Base-by-base conservation (phyloP, 495 filamentous ascomycete species). In the Wilcoxina mikolae region DNA sequence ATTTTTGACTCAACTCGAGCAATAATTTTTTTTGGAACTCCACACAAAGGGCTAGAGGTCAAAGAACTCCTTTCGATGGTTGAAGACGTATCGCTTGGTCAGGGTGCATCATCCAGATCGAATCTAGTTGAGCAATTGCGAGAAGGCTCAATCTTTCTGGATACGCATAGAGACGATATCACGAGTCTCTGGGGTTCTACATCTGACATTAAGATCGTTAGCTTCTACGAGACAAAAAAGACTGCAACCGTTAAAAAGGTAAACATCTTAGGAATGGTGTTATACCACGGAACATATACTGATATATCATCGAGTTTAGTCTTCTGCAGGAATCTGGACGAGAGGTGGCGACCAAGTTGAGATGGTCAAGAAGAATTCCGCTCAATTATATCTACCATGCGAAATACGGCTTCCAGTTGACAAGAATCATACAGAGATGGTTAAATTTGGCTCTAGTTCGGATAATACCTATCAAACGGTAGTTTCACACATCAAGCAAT, bases 21-120 rank as follows among this genome's bases (percentile, higher is more conserved):
- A 3, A 29, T 67, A 11, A 15, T 65, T 17, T 63, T 67, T 31
- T 60, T 67, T 22, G 64, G 64, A 7, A 51, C 60, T 2, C 64
- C 64, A 4, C 62, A 67, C 41, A 20, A 49, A 7, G 64, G 64
- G 3, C 29, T 65, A 7, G 20, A 58, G 3, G 55, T 38, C 2
- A 27, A 33, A 3, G 51, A 55, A 29, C 39, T 67, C 9, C 35
- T 55, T 18, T 25, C 22, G 11, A 33, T 66, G 18, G 51, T 57
- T 31, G 22, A 51, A 4, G 26, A 35, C 27, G 33, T 57, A 22
- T 43, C 51, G 9, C 5, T 9, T 45, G 20, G 42, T 7, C 9
- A 22, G 4, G 46, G 4, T 25, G 15, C 25, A 28, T 11, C 5
- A 29, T 22, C 10, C 10, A 11, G 18, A 18, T 7, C 10, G 24